phyloP scores from a whole-genome alignment of 2,329 filamentous ascomycete genomes.

The Xylariaceae sp. region DNA sequence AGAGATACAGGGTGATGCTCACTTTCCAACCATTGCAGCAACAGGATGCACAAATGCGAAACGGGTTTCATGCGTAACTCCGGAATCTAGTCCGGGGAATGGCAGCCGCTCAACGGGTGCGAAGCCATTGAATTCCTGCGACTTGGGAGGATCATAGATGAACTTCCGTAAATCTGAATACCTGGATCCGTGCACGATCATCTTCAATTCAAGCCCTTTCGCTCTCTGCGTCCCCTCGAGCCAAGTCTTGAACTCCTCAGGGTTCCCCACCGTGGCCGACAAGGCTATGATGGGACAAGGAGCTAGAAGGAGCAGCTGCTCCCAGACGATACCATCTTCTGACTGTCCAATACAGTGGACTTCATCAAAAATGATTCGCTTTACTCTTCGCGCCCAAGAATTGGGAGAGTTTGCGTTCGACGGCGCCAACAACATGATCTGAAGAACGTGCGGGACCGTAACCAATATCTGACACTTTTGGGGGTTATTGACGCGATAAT shows the following conservation, averaged over 20 bases:
- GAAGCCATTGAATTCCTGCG: slow-evolving; percentile 46
- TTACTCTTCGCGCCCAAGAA: slow-evolving; percentile 59
- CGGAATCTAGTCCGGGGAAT: slow-evolving; percentile 37
- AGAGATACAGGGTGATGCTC: slow-evolving; percentile 9
- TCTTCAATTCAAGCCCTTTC: slow-evolving; percentile 56
- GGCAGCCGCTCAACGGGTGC: slow-evolving; percentile 32
- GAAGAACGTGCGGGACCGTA: slow-evolving; percentile 70
- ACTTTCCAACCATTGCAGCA: slow-evolving; percentile 51
- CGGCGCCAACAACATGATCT: slow-evolving; percentile 66
- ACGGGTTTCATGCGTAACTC: slow-evolving; percentile 32
- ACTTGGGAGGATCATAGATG: slow-evolving; percentile 46
- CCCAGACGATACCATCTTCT: slow-evolving; percentile 71
- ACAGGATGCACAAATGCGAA: slow-evolving; percentile 62
- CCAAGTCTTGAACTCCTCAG: slow-evolving; percentile 62
- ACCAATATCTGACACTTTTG: slow-evolving; percentile 67
- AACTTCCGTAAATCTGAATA: slow-evolving; percentile 78
- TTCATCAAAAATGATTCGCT: slow-evolving; percentile 75
- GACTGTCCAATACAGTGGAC: slow-evolving; percentile 73
- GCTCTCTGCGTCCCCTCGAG: slow-evolving; percentile 54
- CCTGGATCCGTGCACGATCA: slow-evolving; percentile 60
- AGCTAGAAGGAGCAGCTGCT: slow-evolving; percentile 65
- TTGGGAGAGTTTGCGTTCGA: slow-evolving; percentile 48
- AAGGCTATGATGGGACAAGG: slow-evolving; percentile 73
- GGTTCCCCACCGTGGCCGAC: slow-evolving; percentile 74
- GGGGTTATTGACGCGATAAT: slow-evolving; percentile 68